Evolutionary conservation across 352 stramenopile genomes (phyloP).

Genomic region (Globisporangium alternatum): DNA sequence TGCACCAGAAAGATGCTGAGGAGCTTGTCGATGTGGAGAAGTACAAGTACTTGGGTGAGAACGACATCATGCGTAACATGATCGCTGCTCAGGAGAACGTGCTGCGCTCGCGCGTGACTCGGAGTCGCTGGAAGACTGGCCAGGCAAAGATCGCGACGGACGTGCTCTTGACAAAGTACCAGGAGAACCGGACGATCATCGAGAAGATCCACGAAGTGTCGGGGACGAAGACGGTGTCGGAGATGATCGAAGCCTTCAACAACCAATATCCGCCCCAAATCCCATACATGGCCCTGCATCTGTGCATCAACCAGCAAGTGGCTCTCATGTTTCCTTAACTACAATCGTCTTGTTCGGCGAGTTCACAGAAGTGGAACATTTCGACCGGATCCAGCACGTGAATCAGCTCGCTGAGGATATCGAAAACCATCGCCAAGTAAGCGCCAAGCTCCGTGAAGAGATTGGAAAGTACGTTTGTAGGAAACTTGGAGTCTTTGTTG

Average conservation of each 20-base stretch:
- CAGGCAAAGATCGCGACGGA: slow-evolving; percentile 68
- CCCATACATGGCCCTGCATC: not conserved
- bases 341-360: slow-evolving; percentile 5
- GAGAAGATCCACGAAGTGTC: slow-evolving; percentile 83
- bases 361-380: slow-evolving; percentile 64
- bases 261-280: slow-evolving; percentile 55
- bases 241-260: slow-evolving; percentile 86
- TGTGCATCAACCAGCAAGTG: slow-evolving; percentile 1
- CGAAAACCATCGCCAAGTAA: slow-evolving; percentile 67
- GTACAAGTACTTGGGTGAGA: slow-evolving; percentile 71
- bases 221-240: slow-evolving; percentile 69
- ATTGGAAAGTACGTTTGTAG: slow-evolving; percentile 62
- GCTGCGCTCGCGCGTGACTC: slow-evolving; percentile 47
- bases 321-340: slow-evolving; percentile 19
- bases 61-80: slow-evolving; percentile 64
- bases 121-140: slow-evolving; percentile 66
- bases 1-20: slow-evolving; percentile 52
- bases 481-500: too few relatives aligned
- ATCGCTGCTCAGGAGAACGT: slow-evolving; percentile 46
- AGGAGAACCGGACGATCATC: slow-evolving; percentile 78
- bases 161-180: slow-evolving; percentile 65
- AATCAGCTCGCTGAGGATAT: slow-evolving; percentile 84
- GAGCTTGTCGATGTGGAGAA: slow-evolving; percentile 53
- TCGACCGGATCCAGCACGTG: slow-evolving; percentile 79
- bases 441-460: slow-evolving; percentile 68